These are phyloP conservation scores for Chalciporus piperatus DNA, from an alignment of 768 basidiomycete species.

Conservation along the genomic window DNA sequence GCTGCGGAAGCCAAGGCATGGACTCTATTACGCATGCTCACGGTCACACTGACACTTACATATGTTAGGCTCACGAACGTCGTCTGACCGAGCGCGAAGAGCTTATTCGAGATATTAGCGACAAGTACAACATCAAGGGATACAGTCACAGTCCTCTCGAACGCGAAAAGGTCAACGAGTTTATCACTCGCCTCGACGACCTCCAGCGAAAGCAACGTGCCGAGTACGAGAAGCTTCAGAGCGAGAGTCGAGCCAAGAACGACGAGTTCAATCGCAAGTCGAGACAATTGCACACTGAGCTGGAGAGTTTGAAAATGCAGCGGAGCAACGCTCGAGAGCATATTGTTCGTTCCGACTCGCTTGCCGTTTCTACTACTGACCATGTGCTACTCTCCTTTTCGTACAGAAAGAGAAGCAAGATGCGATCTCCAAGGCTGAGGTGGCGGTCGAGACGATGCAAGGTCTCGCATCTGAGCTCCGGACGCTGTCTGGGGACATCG, in stretches of 20 bases:
- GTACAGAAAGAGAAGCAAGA: slow-evolving; percentile 48
- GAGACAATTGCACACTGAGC: slow-evolving; percentile 52
- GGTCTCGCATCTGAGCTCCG: slow-evolving; percentile 51
- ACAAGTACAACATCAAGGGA: slow-evolving; percentile 69
- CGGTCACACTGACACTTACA: background rate
- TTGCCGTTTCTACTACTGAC: background rate
- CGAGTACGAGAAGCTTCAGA: slow-evolving; percentile 69
- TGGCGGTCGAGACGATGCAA: slow-evolving; percentile 54
- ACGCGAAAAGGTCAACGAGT: slow-evolving; percentile 68
- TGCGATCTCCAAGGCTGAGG: slow-evolving; percentile 51
- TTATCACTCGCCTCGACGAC: slow-evolving; percentile 62
- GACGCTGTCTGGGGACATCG: slow-evolving; percentile 57
- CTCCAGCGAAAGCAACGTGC: slow-evolving; percentile 58
- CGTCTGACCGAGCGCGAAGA: slow-evolving; percentile 70
- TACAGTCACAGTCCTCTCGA: slow-evolving; percentile 70
- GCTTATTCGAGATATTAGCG: slow-evolving; percentile 65
- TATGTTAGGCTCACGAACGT: slow-evolving; percentile 63
- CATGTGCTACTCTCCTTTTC: background rate
- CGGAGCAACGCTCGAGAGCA: slow-evolving; percentile 51
- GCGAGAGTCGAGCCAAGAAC: slow-evolving; percentile 51
- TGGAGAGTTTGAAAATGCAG: slow-evolving; percentile 54
- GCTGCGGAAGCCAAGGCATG: slow-evolving; percentile 70
- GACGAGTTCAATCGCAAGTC: slow-evolving; percentile 66
- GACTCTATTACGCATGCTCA: background rate
- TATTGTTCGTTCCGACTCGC: slow-evolving; percentile 42